Conservation (phyloP, 352 stramenopile genomes). For the Pythium vanterpoolii region DNA sequence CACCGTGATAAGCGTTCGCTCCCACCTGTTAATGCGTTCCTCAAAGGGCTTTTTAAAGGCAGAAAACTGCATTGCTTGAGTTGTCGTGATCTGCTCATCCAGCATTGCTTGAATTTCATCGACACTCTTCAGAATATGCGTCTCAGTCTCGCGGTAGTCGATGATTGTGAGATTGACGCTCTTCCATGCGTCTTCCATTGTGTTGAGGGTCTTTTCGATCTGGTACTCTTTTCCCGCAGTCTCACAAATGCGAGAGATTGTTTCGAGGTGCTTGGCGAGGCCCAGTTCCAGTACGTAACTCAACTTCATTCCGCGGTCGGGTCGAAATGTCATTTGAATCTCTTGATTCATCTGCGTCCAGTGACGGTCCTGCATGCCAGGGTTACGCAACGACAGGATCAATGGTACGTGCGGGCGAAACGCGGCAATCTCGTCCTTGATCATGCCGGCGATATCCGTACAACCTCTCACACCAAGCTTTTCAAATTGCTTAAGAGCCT, state of each 20-base stretch:
- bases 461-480: conserved; percentile 83
- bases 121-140: conserved; percentile 93
- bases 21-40: conserved; percentile 92
- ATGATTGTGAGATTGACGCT: conserved; percentile 89
- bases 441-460: conserved; percentile 84
- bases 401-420: conserved; percentile 94
- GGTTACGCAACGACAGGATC: conserved; percentile 89
- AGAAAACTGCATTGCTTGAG: conserved; percentile 95
- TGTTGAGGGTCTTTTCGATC: conserved; percentile 90
- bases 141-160: conserved; percentile 91
- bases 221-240: conserved; percentile 94
- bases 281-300: conserved; percentile 85
- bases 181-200: conserved; percentile 92
- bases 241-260: conserved; percentile 91
- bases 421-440: conserved; percentile 91
- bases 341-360: conserved; percentile 91
- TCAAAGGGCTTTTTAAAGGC: conserved; percentile 95
- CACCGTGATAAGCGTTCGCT: conserved; percentile 86
- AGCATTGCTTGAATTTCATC: conserved; percentile 94
- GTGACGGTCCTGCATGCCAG: conserved; percentile 93
- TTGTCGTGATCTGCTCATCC: conserved; percentile 96
- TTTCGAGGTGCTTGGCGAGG: conserved; percentile 83
- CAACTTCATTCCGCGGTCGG: conserved; percentile 86
- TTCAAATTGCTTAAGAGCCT: conserved; percentile 92
- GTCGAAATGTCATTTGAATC: conserved; percentile 28